Conservation (phyloP, 2,329 filamentous ascomycete species). For the Monosporascus sp. region DNA sequence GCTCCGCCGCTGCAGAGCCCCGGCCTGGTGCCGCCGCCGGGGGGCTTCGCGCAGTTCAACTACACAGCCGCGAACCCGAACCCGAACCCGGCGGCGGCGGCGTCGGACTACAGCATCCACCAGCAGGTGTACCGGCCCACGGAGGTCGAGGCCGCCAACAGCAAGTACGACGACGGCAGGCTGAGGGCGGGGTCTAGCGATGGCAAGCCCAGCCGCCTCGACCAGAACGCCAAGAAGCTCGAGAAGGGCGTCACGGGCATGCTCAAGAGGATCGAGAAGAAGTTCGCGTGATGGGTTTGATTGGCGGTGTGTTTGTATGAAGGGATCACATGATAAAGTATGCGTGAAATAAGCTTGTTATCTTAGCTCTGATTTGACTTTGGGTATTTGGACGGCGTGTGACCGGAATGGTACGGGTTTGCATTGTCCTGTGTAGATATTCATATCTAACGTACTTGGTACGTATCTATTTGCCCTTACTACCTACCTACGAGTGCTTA, state of each 20-base stretch:
- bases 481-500: too few species aligned
- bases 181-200: constrained; percentile 36
- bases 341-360: background rate
- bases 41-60: constrained; percentile 52
- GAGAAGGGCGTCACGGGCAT: constrained; percentile 68
- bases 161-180: constrained; percentile 33
- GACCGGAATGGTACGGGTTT: too few species aligned
- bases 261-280: constrained; percentile 76
- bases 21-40: constrained; percentile 39
- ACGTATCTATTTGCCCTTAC: too few species aligned
- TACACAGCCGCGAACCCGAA: constrained; percentile 23
- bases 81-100: constrained; percentile 6
- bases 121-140: constrained; percentile 66
- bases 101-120: constrained; percentile 54
- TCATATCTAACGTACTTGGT: too few species aligned
- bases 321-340: background rate
- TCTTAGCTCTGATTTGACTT: background rate
- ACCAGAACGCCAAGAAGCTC: constrained; percentile 59
- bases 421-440: too few species aligned
- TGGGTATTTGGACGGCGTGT: background rate
- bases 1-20: constrained; percentile 30
- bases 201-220: constrained; percentile 45
- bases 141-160: constrained; percentile 45
- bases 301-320: background rate
- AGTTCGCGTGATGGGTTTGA: constrained; percentile 45